Evolutionary conservation across 768 basidiomycete genomes (phyloP), one percentile per base, ranked within the genome.

Genomic region (Trametes punicea): DNA sequence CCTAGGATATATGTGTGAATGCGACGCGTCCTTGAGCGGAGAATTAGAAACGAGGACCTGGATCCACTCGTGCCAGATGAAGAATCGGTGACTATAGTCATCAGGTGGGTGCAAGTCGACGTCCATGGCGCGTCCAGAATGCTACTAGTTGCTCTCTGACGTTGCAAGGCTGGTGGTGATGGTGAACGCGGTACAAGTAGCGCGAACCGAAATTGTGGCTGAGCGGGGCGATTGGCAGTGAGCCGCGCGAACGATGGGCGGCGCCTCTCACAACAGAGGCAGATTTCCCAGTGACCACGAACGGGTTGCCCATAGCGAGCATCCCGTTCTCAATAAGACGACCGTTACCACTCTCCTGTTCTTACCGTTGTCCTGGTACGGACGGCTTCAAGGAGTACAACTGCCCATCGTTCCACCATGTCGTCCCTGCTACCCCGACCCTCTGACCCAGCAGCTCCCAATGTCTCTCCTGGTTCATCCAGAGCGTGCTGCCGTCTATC

Each of bases 41-140:
- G 21, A 36, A 27, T 21, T 25, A 21, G 42, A 29, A 13, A 26
- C 18, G 61, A 68, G 49, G 39, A 84, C 88, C 79, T 89, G 85
- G 53, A 93, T 84, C 88, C 88, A 93, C 69, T 93, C 90, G 69
- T 91, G 89, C 88, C 88, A 93, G 62, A 90, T 91, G 73, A 91
- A 93, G 73, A 89, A 91, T 16, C 85, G 76, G 67, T 88, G 86
- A 56, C 79, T 87, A 70, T 88, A 87, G 72, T 92, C 90, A 67
- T 92, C 89, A 62, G 81, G 75, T 25, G 90, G 89, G 65, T 90
- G 89, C 39, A 91, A 76, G 66, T 91, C 88, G 53, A 74, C 64
- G 51, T 81, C 80, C 80, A 82, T 81, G 18, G 4, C 48, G 51
- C 20, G 45, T 18, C 27, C 26, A 26, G 33, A 25, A 38, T 8